Percentiles rank a stretch among this genome's conserved stretches.
Evolutionary conservation across 768 basidiomycete genomes (phyloP).

Genomic region (Naganishia randhawae): DNA sequence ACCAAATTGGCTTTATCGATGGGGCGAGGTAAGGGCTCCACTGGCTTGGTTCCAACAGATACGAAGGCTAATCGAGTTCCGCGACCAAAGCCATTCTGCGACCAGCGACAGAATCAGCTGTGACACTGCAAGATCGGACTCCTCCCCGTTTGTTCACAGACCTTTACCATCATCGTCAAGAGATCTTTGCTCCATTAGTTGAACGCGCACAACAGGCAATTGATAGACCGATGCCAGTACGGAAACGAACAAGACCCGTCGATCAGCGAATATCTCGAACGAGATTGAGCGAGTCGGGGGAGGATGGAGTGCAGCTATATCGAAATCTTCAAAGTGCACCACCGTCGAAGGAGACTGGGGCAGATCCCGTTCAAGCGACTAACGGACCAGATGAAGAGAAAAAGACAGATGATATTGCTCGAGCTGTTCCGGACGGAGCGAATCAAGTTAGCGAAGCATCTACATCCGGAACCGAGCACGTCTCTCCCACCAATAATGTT

Average conservation of each 20-base stretch:
- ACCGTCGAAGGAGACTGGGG: background rate
- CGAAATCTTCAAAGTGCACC: conserved; percentile 40
- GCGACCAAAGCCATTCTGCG: conserved; percentile 65
- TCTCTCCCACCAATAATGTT: conserved; percentile 9
- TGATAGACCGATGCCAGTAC: conserved; percentile 72
- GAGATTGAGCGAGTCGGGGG: conserved; percentile 63
- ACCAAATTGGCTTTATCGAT: conserved; percentile 83
- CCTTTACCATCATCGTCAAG: conserved; percentile 69
- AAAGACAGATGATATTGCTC: background rate
- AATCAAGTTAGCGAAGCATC: background rate
- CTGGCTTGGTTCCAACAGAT: background rate
- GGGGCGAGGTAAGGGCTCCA: conserved; percentile 66
- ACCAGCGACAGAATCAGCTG: conserved; percentile 73
- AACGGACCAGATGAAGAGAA: background rate
- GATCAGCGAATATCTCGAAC: conserved; percentile 84
- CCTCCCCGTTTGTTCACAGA: conserved; percentile 76
- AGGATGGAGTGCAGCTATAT: conserved; percentile 67
- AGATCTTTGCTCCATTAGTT: conserved; percentile 74
- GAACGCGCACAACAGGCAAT: conserved; percentile 80
- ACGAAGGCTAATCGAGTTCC: background rate
- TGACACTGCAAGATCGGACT: conserved; percentile 91
- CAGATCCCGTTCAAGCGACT: background rate
- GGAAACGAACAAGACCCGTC: conserved; percentile 80
- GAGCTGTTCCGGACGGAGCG: background rate
- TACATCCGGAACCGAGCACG: background rate